Base-by-base conservation (phyloP, 1,139 yeast genomes). In the Yamadazyma friedrichii region DNA sequence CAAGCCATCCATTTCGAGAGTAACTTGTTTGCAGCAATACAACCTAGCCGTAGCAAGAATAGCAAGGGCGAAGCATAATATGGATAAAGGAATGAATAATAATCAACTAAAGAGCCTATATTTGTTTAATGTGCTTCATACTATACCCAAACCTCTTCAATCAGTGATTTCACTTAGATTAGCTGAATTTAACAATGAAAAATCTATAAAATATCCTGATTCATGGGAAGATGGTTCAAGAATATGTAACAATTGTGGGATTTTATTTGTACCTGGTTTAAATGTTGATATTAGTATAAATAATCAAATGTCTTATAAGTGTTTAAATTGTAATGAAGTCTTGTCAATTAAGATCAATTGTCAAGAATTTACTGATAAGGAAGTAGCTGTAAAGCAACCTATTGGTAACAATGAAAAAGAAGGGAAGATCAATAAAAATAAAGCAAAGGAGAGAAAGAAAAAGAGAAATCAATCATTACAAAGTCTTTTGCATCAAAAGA, bases 231-330 rank as follows among this genome's bases (percentile, higher is more conserved):
- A 52, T 36, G 53, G 53, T 2, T 15, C 34, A 13, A 72, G 67
- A 47, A 69, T 67, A 48, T 80, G 86, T 49, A 52, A 57, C 1
- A 50, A 53, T 12, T 80, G 86, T 55, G 76, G 77, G 2, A 50
- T 59, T 4, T 51, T 75, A 3, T 60, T 64, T 37, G 59, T 80
- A 1, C 76, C 82, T 0, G 80, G 80, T 0, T 42, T 71, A 16
- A 78, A 72, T 20, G 55, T 69, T 20, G 52, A 27, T 53, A 54
- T 51, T 20, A 38, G 52, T 42, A 50, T 32, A 5, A 8, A 12
- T 2, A 35, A 37, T 4, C 15, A 27, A 11, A 42, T 56, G 37
- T 37, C 34, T 17, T 50, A 51, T 30, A 42, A 39, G 11, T 54
- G 58, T 37, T 43, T 47, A 30, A 39, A 41, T 20, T 53, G 58